These are phyloP conservation scores for Karstenula rhodostoma DNA, from an alignment of 2,329 filamentous ascomycete species.

Conservation along the genomic window DNA sequence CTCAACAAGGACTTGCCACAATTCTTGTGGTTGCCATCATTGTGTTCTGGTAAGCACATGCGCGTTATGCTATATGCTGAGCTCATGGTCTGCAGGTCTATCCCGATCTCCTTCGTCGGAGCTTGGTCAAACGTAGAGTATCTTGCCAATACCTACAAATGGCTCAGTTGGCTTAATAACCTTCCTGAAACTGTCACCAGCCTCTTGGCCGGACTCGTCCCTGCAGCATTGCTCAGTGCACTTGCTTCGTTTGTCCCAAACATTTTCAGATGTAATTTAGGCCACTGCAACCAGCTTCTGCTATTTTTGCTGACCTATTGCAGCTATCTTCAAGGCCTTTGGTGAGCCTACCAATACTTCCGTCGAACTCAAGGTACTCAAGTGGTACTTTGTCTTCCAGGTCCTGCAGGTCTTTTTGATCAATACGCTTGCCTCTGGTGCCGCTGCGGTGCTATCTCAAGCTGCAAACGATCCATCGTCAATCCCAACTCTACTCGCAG, in stretches of 20 bases:
- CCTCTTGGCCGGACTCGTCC: conserved; percentile 84
- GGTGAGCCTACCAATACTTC: conserved; percentile 82
- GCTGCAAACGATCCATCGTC: conserved; percentile 70
- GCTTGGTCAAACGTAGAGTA: conserved; percentile 83
- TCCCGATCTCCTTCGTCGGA: conserved; percentile 81
- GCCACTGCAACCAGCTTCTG: background rate
- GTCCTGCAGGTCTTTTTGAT: conserved; percentile 92
- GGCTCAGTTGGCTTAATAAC: conserved; percentile 75
- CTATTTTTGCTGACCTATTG: conserved; percentile 16
- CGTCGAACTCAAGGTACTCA: conserved; percentile 89
- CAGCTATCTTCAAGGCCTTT: conserved; percentile 78
- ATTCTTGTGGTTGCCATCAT: conserved; percentile 80
- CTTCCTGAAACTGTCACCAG: conserved; percentile 78
- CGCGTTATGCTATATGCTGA: background rate
- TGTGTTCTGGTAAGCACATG: conserved; percentile 73
- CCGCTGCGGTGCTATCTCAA: conserved; percentile 70
- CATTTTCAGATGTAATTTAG: conserved; percentile 74
- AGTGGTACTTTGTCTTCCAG: conserved; percentile 90
- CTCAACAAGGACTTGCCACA: conserved; percentile 73
- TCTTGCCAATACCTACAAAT: conserved; percentile 69
- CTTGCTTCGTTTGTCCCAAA: conserved; percentile 89
- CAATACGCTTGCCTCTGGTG: conserved; percentile 81
- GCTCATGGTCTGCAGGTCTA: conserved; percentile 82
- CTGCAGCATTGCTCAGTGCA: conserved; percentile 78
- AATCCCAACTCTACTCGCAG: conserved; percentile 71